phyloP scores from a whole-genome alignment of 495 filamentous ascomycete species.

The Xylaria scruposa region DNA sequence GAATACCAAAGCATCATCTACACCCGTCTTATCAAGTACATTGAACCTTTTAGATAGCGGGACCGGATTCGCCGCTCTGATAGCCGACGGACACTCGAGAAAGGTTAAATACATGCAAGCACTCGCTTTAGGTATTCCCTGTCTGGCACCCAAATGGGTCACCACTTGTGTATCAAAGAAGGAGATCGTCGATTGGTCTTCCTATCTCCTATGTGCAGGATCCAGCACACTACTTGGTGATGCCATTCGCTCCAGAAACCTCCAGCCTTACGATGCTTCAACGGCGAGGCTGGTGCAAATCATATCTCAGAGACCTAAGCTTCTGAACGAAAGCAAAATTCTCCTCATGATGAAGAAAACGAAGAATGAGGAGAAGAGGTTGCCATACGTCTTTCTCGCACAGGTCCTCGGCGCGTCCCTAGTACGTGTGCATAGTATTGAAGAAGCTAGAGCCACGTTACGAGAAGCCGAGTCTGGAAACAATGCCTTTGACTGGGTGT shows the following conservation, averaged over 20 bases:
- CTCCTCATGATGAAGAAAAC: conserved; percentile 77
- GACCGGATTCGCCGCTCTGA: conserved; percentile 79
- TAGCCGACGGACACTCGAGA: conserved; percentile 87
- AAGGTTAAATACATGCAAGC: conserved; percentile 95
- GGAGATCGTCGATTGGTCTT: conserved; percentile 71
- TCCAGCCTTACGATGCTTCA: conserved; percentile 64
- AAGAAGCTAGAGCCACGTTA: conserved; percentile 65
- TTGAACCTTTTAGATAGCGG: conserved; percentile 38
- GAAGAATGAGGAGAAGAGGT: conserved; percentile 65
- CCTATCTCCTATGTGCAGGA: conserved; percentile 87
- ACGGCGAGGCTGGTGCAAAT: conserved; percentile 63
- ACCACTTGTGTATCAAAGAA: conserved; percentile 68
- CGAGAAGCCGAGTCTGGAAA: conserved; percentile 55
- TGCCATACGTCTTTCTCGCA: conserved; percentile 72
- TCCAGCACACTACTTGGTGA: conserved; percentile 78
- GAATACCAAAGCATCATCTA: conserved; percentile 27
- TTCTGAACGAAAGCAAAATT: conserved; percentile 71
- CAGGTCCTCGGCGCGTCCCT: conserved; percentile 78
- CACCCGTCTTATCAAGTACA: conserved; percentile 32
- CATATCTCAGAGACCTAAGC: conserved; percentile 61
- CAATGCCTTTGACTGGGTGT: conserved; percentile 77
- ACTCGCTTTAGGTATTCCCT: conserved; percentile 86
- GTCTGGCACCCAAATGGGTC: conserved; percentile 81
- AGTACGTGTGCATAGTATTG: conserved; percentile 66
- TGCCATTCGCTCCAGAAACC: conserved; percentile 74